Evolutionary conservation across 306 rosid species (phyloP).

Genomic region (Quercus bicolor): DNA sequence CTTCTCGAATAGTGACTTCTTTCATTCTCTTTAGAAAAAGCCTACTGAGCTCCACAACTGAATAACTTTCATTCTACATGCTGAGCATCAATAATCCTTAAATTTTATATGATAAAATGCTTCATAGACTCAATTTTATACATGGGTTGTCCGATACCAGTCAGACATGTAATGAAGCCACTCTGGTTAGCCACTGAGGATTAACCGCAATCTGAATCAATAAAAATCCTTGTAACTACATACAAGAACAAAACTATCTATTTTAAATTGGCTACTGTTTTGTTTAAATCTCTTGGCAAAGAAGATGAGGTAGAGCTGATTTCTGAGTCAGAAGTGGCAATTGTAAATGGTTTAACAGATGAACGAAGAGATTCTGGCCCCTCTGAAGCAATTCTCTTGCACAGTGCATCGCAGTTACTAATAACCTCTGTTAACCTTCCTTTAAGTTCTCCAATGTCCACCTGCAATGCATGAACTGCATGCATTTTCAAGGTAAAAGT

Average conservation of each 20-base stretch:
- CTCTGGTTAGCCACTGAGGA: slow-evolving; percentile 12
- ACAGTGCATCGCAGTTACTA: slow-evolving; percentile 78
- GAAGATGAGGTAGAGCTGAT: slow-evolving; percentile 24
- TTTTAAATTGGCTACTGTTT: slow-evolving; percentile 46
- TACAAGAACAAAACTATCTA: slow-evolving; percentile 28
- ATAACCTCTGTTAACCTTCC: slow-evolving; percentile 93
- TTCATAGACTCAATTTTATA: slow-evolving; percentile 16
- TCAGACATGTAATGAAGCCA: slow-evolving; percentile 19
- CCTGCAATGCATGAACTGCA: slow-evolving; percentile 82
- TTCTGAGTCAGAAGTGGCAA: slow-evolving; percentile 21
- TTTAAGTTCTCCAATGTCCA: slow-evolving; percentile 87
- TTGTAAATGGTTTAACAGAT: slow-evolving; percentile 56
- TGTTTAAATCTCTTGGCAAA: slow-evolving; percentile 23
- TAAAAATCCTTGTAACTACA: slow-evolving; percentile 19
- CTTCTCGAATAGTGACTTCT: not conserved
- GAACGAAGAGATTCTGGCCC: slow-evolving; percentile 75
- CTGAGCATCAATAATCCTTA: not conserved
- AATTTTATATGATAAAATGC: slow-evolving; percentile 15
- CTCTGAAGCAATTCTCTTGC: slow-evolving; percentile 67
- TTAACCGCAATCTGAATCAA: slow-evolving; percentile 27
- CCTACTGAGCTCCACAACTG: not conserved
- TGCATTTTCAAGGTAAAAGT: slow-evolving; percentile 11
- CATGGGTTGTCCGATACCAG: slow-evolving; percentile 17
- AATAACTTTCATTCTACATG: not conserved
- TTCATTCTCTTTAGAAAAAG: not conserved